Evolutionary conservation across 2,329 filamentous ascomycete species (phyloP).

Genomic region (Fusarium torulosum): DNA sequence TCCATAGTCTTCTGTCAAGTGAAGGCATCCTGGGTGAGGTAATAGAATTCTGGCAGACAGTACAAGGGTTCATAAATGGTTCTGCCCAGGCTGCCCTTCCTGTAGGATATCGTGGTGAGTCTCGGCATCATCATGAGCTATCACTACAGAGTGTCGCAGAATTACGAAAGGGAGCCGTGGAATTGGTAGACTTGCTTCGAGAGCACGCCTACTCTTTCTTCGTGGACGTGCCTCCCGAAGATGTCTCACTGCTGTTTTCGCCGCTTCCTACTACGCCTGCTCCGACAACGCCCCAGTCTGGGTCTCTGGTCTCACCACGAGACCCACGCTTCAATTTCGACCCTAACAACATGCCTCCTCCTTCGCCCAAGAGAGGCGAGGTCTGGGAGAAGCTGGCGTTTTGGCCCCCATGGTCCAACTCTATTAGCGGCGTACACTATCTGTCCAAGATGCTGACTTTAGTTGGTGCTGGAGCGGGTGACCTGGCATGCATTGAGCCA

Average conservation of each 20-base stretch:
- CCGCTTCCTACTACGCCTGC: constrained; percentile 74
- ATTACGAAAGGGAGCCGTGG: constrained; percentile 80
- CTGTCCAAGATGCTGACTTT: constrained; percentile 84
- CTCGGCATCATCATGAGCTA: constrained; percentile 82
- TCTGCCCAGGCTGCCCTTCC: constrained; percentile 85
- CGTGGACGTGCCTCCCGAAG: constrained; percentile 87
- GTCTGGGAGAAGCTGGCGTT: constrained; percentile 95
- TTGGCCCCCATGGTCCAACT: constrained; percentile 94
- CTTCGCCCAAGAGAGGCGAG: constrained; percentile 83
- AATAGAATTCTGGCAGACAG: constrained; percentile 92
- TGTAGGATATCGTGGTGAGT: constrained; percentile 83
- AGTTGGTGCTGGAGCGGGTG: constrained; percentile 87
- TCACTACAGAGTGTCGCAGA: constrained; percentile 77
- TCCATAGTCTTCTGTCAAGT: constrained; percentile 79
- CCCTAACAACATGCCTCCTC: constrained; percentile 78
- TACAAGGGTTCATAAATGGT: constrained; percentile 89
- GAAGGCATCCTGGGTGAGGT: constrained; percentile 90
- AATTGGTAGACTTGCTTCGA: constrained; percentile 86
- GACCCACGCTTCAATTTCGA: constrained; percentile 87
- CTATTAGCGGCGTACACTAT: constrained; percentile 91
- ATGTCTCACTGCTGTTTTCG: constrained; percentile 88
- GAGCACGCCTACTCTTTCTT: constrained; percentile 87
- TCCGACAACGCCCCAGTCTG: constrained; percentile 50
- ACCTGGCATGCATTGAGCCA: constrained; percentile 82
- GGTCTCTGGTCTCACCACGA: constrained; percentile 66